These are phyloP conservation scores for Pyrenochaeta sp. DNA, from an alignment of 2,329 filamentous ascomycete genomes.

Conservation along the genomic window DNA sequence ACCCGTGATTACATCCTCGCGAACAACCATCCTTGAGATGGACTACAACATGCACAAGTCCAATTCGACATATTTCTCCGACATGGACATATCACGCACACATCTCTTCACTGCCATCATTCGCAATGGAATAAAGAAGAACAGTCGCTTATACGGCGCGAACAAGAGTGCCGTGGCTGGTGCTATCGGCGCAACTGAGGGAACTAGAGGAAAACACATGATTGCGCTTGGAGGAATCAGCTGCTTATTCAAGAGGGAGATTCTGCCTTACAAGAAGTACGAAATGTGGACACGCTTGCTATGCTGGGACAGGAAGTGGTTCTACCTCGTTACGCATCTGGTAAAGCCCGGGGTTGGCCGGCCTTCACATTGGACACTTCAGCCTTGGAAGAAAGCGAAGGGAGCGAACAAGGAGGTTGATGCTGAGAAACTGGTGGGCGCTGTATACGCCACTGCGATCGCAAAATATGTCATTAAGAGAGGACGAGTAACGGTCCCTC, in stretches of 20 bases:
- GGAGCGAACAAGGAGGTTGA: constrained; percentile 28
- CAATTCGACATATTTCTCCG: constrained; percentile 85
- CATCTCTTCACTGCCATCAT: constrained; percentile 72
- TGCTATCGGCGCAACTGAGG: constrained; percentile 24
- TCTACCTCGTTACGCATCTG: constrained; percentile 58
- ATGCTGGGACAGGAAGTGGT: constrained; percentile 60
- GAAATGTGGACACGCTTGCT: constrained; percentile 59
- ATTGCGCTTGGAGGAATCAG: constrained; percentile 57
- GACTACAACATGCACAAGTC: constrained; percentile 89
- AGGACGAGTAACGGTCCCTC: constrained; percentile 79
- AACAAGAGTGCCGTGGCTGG: constrained; percentile 24
- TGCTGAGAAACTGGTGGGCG: constrained; percentile 48
- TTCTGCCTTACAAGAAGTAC: constrained; percentile 53
- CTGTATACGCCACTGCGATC: constrained; percentile 59
- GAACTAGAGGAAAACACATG: constrained; percentile 33
- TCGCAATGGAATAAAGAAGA: constrained; percentile 52
- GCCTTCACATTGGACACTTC: constrained; percentile 52
- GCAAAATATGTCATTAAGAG: constrained; percentile 61
- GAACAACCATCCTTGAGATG: constrained; percentile 76
- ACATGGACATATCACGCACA: constrained; percentile 83
- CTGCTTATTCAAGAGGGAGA: constrained; percentile 58
- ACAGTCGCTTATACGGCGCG: constrained; percentile 28
- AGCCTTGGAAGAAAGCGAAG: constrained; percentile 53
- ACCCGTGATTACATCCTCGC: constrained; percentile 70
- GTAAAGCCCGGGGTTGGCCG: constrained; percentile 54